Evolutionary conservation across 768 basidiomycete genomes (phyloP).

Genomic region (Atractiella rhizophila): DNA sequence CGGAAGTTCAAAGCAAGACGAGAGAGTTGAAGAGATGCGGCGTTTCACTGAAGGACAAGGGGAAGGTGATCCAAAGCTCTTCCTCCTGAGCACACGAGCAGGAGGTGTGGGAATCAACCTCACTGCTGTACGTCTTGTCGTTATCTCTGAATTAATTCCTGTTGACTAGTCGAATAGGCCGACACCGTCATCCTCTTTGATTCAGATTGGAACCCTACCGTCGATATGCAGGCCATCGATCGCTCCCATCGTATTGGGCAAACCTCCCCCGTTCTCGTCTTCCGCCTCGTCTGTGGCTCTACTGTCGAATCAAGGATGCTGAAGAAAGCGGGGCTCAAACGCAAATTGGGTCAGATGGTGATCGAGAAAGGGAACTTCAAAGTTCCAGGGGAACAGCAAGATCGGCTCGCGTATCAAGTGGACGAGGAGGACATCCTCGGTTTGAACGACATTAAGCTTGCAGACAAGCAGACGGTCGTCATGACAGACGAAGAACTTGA

Average conservation of each 20-base stretch:
- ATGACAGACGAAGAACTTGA: slow-evolving; percentile 61
- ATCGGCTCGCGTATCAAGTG: not conserved
- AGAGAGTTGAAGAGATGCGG: slow-evolving; percentile 61
- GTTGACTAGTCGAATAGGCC: slow-evolving; percentile 53
- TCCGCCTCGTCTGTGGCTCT: slow-evolving; percentile 59
- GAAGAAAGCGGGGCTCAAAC: slow-evolving; percentile 29
- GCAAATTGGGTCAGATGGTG: slow-evolving; percentile 76
- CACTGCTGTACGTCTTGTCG: not conserved
- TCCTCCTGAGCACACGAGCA: not conserved
- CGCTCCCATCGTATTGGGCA: slow-evolving; percentile 83
- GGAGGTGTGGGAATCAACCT: not conserved
- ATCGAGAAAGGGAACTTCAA: slow-evolving; percentile 49
- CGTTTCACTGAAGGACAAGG: slow-evolving; percentile 40
- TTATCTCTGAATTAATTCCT: slow-evolving; percentile 32
- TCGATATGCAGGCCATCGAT: slow-evolving; percentile 76
- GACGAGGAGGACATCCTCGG: slow-evolving; percentile 36
- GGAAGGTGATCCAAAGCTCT: slow-evolving; percentile 27
- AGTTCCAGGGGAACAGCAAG: not conserved
- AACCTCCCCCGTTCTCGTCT: slow-evolving; percentile 31
- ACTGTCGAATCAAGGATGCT: slow-evolving; percentile 83
- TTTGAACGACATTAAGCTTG: slow-evolving; percentile 70
- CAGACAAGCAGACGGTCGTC: slow-evolving; percentile 44
- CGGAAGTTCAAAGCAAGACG: slow-evolving; percentile 44
- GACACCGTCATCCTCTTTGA: slow-evolving; percentile 89
- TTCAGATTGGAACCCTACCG: slow-evolving; percentile 76